Conservation (phyloP, 148 eudicot genomes). For the Limonium bicolor region DNA sequence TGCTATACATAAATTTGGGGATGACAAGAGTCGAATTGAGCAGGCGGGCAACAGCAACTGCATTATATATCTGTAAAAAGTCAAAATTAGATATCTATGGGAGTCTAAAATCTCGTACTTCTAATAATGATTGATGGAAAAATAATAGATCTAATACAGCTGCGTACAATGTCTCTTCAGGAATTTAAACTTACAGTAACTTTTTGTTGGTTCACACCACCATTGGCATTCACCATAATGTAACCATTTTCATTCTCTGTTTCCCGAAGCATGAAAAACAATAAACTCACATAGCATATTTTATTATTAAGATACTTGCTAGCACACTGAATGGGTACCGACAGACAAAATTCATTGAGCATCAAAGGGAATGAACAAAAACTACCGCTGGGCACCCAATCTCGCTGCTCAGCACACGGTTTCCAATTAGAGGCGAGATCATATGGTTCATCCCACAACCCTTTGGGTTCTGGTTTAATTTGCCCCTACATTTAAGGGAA, state of each 20-base stretch:
- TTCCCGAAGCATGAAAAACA: not conserved
- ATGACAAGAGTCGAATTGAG: constrained; percentile 94
- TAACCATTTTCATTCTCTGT: constrained; percentile 78
- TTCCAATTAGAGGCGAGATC: constrained; percentile 71
- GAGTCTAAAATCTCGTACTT: too few species aligned
- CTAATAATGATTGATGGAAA: not conserved
- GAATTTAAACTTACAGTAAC: constrained; percentile 59
- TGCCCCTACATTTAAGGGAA: constrained; percentile 58
- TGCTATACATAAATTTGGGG: constrained; percentile 82
- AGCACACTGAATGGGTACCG: too few species aligned
- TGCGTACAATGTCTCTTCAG: not conserved
- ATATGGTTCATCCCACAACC: constrained; percentile 84
- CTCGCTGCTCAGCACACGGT: constrained; percentile 78
- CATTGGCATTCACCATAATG: constrained; percentile 80
- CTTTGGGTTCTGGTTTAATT: constrained; percentile 76
- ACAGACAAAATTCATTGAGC: not conserved
- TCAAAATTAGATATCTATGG: too few species aligned
- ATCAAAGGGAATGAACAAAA: constrained; percentile 2
- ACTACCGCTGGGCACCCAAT: constrained; percentile 79
- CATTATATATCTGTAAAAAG: constrained; percentile 80
- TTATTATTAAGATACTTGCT: too few species aligned
- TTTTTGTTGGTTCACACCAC: constrained; percentile 97
- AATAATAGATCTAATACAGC: not conserved
- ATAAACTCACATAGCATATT: too few species aligned
- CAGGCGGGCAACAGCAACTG: constrained; percentile 81